phyloP scores from a whole-genome alignment of 768 basidiomycete genomes.

The Suillus clintonianus region DNA sequence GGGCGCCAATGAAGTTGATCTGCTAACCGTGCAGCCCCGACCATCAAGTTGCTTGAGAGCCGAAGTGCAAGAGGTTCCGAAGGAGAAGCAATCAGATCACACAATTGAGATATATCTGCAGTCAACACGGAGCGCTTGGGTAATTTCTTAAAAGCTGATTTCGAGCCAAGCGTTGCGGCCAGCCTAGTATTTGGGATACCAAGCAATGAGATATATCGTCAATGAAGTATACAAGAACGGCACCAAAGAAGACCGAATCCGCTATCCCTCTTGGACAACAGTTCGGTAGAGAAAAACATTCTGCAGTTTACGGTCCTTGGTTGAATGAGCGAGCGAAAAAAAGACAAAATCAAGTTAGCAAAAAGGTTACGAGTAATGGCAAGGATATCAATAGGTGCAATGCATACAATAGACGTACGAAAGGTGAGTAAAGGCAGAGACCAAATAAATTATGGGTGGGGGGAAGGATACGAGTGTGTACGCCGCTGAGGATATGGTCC shows the following conservation, averaged over 20 bases:
- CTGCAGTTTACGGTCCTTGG: constrained; percentile 3
- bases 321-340: neutral
- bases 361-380: constrained; percentile 7
- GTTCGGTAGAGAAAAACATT: constrained; percentile 89
- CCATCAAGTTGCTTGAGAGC: constrained; percentile 85
- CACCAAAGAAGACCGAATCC: constrained; percentile 91
- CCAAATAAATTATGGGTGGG: constrained; percentile 6
- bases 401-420: constrained; percentile 3
- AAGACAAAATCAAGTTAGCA: neutral
- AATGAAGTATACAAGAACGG: constrained; percentile 2
- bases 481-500: neutral
- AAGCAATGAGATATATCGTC: neutral
- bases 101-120: constrained; percentile 81
- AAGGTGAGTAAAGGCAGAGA: constrained; percentile 1
- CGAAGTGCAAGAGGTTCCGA: constrained; percentile 83
- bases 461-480: neutral
- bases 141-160: constrained; percentile 82
- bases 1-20: neutral
- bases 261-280: constrained; percentile 79
- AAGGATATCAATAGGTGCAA: neutral
- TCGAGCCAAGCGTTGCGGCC: constrained; percentile 86
- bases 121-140: constrained; percentile 82
- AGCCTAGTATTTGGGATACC: constrained; percentile 55
- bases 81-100: constrained; percentile 80
- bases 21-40: constrained; percentile 82